Evolutionary conservation across 495 filamentous ascomycete species (phyloP).

Genomic region (Penicillium daleae): DNA sequence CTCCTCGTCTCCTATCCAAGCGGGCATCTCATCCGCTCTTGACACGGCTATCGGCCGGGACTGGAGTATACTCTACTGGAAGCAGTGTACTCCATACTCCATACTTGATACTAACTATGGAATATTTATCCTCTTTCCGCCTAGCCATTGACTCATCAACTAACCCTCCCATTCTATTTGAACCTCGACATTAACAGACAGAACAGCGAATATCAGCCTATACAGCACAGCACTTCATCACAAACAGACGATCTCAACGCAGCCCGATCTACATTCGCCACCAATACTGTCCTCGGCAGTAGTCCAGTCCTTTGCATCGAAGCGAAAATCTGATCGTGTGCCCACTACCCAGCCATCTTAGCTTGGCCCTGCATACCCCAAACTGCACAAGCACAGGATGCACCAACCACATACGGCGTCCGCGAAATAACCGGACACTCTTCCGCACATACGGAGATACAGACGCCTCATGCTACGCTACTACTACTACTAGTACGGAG

Average conservation of each 20-base stretch:
- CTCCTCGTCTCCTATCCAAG: background rate
- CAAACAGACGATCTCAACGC: background rate
- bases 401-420: background rate
- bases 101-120: background rate
- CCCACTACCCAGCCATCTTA: background rate
- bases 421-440: background rate
- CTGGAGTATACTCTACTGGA: conserved; percentile 7
- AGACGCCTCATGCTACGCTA: too few species aligned
- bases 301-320: background rate
- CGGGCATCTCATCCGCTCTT: conserved; percentile 2
- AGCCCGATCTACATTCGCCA: background rate
- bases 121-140: conserved; percentile 13
- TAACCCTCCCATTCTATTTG: background rate
- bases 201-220: background rate
- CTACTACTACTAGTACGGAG: too few species aligned
- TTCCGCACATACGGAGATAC: background rate
- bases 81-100: too few species aligned
- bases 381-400: background rate
- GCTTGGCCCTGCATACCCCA: background rate
- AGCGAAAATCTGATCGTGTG: conserved; percentile 1
- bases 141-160: conserved; percentile 11
- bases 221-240: background rate
- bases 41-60: conserved; percentile 4
- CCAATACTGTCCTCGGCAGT: too few species aligned
- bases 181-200: background rate